A percentile compares a stretch with the other conserved stretches of the same genome.
Evolutionary conservation across 495 filamentous ascomycete species (phyloP).

Genomic region (Podospora bellae-mahoneyi): DNA sequence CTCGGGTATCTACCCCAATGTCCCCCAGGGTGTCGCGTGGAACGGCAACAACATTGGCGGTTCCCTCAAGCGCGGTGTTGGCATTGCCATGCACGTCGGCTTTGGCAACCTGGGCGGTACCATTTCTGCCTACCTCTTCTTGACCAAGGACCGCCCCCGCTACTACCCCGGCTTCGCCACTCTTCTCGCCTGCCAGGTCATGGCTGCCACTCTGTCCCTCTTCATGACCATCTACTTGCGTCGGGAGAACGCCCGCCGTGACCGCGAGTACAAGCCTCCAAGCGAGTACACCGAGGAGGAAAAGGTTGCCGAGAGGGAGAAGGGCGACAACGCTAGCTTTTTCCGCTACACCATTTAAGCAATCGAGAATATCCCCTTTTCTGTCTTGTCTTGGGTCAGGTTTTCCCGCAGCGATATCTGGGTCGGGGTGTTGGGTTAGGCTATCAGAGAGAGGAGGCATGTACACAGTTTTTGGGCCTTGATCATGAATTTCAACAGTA

Average conservation of each 20-base stretch:
- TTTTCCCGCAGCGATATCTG: background rate
- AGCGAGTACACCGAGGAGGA: slow-evolving; percentile 49
- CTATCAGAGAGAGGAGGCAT: background rate
- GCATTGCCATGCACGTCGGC: slow-evolving; percentile 78
- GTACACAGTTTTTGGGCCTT: background rate
- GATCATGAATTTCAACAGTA: background rate
- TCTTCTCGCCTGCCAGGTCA: slow-evolving; percentile 43
- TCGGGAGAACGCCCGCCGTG: slow-evolving; percentile 57
- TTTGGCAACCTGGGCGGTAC: slow-evolving; percentile 75
- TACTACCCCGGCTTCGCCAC: slow-evolving; percentile 60
- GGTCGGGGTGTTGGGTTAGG: background rate
- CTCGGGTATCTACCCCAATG: slow-evolving; percentile 69
- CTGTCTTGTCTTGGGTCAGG: slow-evolving; percentile 3
- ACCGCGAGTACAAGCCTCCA: slow-evolving; percentile 43
- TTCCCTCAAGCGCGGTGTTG: slow-evolving; percentile 72
- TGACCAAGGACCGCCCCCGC: slow-evolving; percentile 53
- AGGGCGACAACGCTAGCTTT: slow-evolving; percentile 52
- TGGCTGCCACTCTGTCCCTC: slow-evolving; percentile 49
- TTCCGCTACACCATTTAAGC: slow-evolving; percentile 52
- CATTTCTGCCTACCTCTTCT: slow-evolving; percentile 68
- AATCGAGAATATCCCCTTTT: background rate
- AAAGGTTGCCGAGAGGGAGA: slow-evolving; percentile 42
- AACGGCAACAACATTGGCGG: slow-evolving; percentile 80
- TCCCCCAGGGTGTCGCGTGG: slow-evolving; percentile 73
- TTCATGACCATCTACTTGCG: slow-evolving; percentile 58